Conservation (phyloP, 768 basidiomycete genomes). For the Sporobolomyces roseus region DNA sequence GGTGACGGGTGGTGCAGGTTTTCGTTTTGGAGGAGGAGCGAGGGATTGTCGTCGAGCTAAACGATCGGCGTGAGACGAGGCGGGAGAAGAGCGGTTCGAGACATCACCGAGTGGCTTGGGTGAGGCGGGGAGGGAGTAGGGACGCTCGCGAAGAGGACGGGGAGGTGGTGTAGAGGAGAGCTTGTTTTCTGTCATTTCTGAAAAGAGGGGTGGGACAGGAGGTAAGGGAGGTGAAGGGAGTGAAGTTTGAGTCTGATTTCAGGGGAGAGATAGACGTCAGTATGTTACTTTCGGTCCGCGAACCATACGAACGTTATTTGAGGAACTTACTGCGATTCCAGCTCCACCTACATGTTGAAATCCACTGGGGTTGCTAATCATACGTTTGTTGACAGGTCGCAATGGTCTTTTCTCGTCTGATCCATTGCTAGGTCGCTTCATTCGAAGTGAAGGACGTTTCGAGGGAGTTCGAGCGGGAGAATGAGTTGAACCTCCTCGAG, state of each 20-base stretch:
- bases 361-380: neutral
- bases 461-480: neutral
- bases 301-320: too few relatives aligned
- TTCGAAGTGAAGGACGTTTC: neutral
- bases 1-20: neutral
- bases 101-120: neutral
- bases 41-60: neutral
- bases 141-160: constrained; percentile 1
- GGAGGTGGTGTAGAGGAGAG: neutral
- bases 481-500: neutral
- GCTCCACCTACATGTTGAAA: neutral
- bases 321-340: neutral
- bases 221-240: neutral
- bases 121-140: neutral
- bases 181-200: neutral
- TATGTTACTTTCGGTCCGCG: too few relatives aligned
- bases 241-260: neutral
- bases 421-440: constrained; percentile 1
- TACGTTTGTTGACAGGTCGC: constrained; percentile 1
- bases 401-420: constrained; percentile 1
- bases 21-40: neutral
- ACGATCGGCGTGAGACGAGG: neutral
- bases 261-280: too few relatives aligned
- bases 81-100: neutral
- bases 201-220: neutral